A percentile compares a stretch with the other conserved stretches of the same genome.
These are phyloP conservation scores for Phytophthora multivora DNA, from an alignment of 352 stramenopile genomes.

Conservation along the genomic window DNA sequence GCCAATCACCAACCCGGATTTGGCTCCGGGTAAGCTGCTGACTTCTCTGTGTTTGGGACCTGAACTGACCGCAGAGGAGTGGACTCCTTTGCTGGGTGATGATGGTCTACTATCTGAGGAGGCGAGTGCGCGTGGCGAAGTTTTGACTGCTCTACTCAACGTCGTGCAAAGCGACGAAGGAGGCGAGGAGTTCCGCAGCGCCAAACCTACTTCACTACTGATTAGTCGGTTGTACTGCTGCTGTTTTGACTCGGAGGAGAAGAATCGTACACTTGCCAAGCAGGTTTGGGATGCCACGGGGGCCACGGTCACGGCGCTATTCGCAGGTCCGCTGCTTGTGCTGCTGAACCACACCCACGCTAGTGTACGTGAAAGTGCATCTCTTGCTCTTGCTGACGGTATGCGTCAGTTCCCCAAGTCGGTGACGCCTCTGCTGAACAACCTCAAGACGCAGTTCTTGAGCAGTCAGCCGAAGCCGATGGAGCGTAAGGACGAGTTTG, in stretches of 20 bases:
- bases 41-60: slow-evolving; percentile 61
- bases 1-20: slow-evolving; percentile 70
- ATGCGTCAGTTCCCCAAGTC: slow-evolving; percentile 83
- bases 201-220: slow-evolving; percentile 55
- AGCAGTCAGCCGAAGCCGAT: slow-evolving; percentile 56
- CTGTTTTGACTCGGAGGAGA: slow-evolving; percentile 66
- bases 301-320: slow-evolving; percentile 59
- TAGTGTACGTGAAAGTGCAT: slow-evolving; percentile 81
- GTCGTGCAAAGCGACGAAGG: slow-evolving; percentile 64
- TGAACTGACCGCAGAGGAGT: slow-evolving; percentile 63
- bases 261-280: slow-evolving; percentile 65
- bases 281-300: slow-evolving; percentile 64
- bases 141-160: slow-evolving; percentile 65
- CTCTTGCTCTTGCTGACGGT: slow-evolving; percentile 76
- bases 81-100: slow-evolving; percentile 71
- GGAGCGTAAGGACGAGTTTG: slow-evolving; percentile 72
- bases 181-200: slow-evolving; percentile 39
- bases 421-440: slow-evolving; percentile 67
- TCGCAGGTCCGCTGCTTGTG: slow-evolving; percentile 64
- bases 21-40: slow-evolving; percentile 61
- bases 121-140: slow-evolving; percentile 52
- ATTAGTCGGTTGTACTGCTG: slow-evolving; percentile 66
- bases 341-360: slow-evolving; percentile 77
- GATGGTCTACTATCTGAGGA: slow-evolving; percentile 71
- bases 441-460: slow-evolving; percentile 72